Evolutionary conservation across 768 basidiomycete genomes (phyloP), one percentile per base, ranked within the genome.

Genomic region (Hirschioporus abietinus): DNA sequence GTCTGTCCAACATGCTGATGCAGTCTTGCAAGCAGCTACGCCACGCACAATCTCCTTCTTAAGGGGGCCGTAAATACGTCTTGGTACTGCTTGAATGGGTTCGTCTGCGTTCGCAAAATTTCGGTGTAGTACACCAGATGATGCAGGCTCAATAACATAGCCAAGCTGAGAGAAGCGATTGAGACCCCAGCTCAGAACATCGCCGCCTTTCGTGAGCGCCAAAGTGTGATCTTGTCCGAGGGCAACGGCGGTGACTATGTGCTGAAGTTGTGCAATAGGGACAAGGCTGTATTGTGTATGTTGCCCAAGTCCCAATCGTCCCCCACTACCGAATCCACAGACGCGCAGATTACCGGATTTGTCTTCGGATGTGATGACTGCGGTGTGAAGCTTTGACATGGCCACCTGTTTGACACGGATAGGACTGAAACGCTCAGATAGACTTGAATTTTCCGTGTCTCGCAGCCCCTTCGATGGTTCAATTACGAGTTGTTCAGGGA

Each of bases 161-260:
- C 96, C 96, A 5, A 97, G 83, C 72, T 98, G 96, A 4, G 86
- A 80, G 74, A 95, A 96, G 17, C 94, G 85, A 70, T 96, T 96
- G 26, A 93, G 77, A 17, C 94, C 97, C 93, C 95, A 99, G 25
- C 89, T 94, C 52, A 89, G 85, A 2, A 98, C 86, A 72, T 95
- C 93, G 4, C 96, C 95, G 0, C 82, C 74, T 26, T 80, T 84
- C 0, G 95, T 96, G 30, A 99, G 79, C 0, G 87, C 91, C 30
- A 99, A 85, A 0, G 96, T 96, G 74, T 99, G 97, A 72, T 99
- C 97, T 75, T 96, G 96, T 12, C 93, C 96, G 7, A 95, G 81
- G 0, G 95, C 93, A 26, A 98, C 84, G 17, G 86, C 79, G 7
- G 81, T 77, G 34, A 95, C 83, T 0, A 79, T 78, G 52, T 87